These are phyloP conservation scores for Arabis alpina DNA, from an alignment of 345 rosid species.

Conservation along the genomic window DNA sequence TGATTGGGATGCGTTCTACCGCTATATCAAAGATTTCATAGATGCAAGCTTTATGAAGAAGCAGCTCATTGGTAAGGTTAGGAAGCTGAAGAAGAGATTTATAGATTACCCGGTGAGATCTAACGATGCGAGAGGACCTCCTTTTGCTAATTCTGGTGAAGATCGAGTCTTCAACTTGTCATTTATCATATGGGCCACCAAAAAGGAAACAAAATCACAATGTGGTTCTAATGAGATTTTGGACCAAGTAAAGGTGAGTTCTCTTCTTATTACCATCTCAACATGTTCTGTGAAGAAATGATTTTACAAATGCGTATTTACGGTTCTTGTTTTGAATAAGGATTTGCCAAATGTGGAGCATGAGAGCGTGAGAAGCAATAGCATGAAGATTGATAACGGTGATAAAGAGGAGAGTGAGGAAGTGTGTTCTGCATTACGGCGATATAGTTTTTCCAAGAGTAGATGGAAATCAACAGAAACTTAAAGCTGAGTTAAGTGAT, in stretches of 20 bases:
- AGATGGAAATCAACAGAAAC: conserved; percentile 25
- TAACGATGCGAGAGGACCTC: background rate
- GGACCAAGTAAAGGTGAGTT: background rate
- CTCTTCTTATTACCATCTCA: background rate
- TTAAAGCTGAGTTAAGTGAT: background rate
- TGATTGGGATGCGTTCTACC: background rate
- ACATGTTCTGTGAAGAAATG: no score
- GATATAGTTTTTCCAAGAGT: background rate
- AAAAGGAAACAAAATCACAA: background rate
- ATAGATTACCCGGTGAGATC: background rate
- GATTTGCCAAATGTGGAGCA: background rate
- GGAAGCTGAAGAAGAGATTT: background rate
- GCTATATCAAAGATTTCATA: background rate
- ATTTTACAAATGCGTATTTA: no score
- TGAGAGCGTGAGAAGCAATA: background rate
- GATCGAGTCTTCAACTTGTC: background rate
- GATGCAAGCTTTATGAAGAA: background rate
- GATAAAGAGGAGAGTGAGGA: conserved; percentile 14
- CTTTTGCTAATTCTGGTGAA: background rate
- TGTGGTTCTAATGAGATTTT: no score
- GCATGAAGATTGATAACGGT: background rate
- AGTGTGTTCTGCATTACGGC: conserved; percentile 16
- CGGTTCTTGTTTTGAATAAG: no score
- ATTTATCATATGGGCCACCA: background rate
- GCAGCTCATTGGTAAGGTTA: background rate